Conservation (phyloP, 208 protist species). For the Trypanosoma platydactyli region DNA sequence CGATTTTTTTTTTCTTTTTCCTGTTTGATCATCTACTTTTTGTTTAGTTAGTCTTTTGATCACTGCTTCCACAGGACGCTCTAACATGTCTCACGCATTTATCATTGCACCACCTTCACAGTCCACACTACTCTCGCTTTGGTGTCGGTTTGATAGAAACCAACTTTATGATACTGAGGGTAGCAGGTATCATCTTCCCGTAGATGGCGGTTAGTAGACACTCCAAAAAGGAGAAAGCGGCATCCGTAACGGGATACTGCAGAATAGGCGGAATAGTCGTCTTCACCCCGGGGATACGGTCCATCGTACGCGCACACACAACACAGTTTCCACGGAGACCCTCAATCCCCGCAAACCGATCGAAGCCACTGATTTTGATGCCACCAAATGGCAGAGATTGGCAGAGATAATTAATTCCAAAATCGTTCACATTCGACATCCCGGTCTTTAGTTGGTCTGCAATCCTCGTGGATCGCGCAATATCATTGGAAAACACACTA, state of each 20-base stretch:
- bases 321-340: conserved; percentile 93
- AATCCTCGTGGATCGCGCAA: conserved; percentile 78
- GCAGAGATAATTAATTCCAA: conserved; percentile 95
- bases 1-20: conserved; percentile 7
- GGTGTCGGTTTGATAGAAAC: conserved; percentile 45
- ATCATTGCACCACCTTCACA: conserved; percentile 6
- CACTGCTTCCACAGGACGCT: no score
- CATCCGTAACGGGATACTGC: conserved; percentile 80
- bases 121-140: conserved; percentile 12
- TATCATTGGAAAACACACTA: conserved; percentile 87
- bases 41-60: no score
- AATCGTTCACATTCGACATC: conserved; percentile 95
- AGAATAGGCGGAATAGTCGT: conserved; percentile 77
- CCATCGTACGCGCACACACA: conserved; percentile 76
- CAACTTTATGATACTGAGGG: conserved; percentile 55
- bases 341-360: conserved; percentile 93
- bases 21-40: conserved; percentile 5
- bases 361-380: conserved; percentile 95
- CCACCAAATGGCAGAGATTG: conserved; percentile 96
- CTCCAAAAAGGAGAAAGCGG: conserved; percentile 81
- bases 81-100: not conserved
- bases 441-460: conserved; percentile 79
- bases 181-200: conserved; percentile 52
- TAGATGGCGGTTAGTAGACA: conserved; percentile 74
- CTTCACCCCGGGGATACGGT: conserved; percentile 88